Evolutionary conservation across 1,284 basidiomycete species (phyloP), one percentile per base, ranked within the genome.

Genomic region (Gymnopus androsaceus): DNA sequence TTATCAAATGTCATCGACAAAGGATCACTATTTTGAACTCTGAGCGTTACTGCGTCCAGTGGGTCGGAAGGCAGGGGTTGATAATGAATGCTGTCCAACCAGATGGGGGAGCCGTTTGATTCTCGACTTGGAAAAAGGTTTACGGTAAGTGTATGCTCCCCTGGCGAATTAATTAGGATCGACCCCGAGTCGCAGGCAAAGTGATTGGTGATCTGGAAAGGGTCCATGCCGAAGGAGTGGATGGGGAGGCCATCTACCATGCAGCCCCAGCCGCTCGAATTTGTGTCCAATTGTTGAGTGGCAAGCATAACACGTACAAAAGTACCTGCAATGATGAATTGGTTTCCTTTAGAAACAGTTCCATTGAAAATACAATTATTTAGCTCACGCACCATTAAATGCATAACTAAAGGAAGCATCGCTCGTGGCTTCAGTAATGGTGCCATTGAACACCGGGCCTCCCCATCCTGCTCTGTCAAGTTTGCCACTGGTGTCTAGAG

Each of bases 21-120:
- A 47, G 45, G 45, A 31, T 47, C 45, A 19, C 45, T 47, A 30
- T 33, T 47, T 14, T 47, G 28, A 25, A 47, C 45, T n/a, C 45
- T 19, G 15, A 47, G 27, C 6, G 19, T 33, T 15, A 47, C 45
- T n/a, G 27, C 45, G 17, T 47, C 45, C 14, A 47, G 28, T 17
- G 45, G 45, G 30, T 47, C 45, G 31, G 27, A 30, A n/a, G 45
- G 25, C 15, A 47, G 4, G 9, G 45, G 45, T 15, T 30, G 12
- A 31, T 47, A 47, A 15, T 47, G 28, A 15, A 47, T 15, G 23
- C 25, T 31, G 27, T 47, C 45, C 6, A 47, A 27, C 25, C 45
- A 47, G 19, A 47, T 8, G 14, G 27, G 3, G 6, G 40, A 21
- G n/a, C n/a, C 21, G n/a, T 33, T 7, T 25, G 40, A 19, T 5